Evolutionary conservation across 495 filamentous ascomycete genomes (phyloP).

Genomic region (Penicillium robsamsonii): DNA sequence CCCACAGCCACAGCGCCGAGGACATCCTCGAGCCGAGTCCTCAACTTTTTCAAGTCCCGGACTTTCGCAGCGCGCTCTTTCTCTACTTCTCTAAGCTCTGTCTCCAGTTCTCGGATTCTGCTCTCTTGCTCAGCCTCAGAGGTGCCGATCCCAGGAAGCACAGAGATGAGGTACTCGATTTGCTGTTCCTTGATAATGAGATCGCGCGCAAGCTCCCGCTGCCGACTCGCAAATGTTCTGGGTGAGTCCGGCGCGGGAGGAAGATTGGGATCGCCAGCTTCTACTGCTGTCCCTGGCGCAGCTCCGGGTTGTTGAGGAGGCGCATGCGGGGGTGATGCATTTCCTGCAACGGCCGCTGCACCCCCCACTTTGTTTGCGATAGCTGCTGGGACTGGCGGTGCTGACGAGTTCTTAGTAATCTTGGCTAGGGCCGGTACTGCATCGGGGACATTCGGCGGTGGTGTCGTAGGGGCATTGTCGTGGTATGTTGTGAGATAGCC

Average conservation of each 20-base stretch:
- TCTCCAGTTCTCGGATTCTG: constrained; percentile 71
- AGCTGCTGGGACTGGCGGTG: constrained; percentile 42
- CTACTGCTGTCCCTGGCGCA: constrained; percentile 13
- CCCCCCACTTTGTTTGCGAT: constrained; percentile 27
- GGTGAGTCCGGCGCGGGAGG: constrained; percentile 57
- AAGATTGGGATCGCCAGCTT: constrained; percentile 29
- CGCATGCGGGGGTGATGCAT: constrained; percentile 31
- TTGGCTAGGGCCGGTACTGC: constrained; percentile 46
- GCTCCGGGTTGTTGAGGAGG: constrained; percentile 24
- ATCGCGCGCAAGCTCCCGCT: constrained; percentile 81
- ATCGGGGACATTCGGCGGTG: constrained; percentile 56
- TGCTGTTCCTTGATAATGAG: constrained; percentile 90
- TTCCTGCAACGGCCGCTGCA: constrained; percentile 19
- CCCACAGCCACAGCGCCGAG: constrained; percentile 41
- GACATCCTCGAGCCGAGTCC: constrained; percentile 65
- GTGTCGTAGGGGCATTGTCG: constrained; percentile 64
- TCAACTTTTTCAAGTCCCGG: constrained; percentile 64
- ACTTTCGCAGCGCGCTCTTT: constrained; percentile 66
- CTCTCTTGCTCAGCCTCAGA: constrained; percentile 79
- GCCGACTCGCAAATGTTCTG: constrained; percentile 63
- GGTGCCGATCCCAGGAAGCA: constrained; percentile 81
- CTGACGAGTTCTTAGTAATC: constrained; percentile 41
- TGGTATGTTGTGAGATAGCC: constrained; percentile 82
- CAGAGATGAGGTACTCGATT: constrained; percentile 81
- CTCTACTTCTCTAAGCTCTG: constrained; percentile 71